phyloP scores from a whole-genome alignment of 805 yeast genomes.

The Scheffersomyces coipomensis region DNA sequence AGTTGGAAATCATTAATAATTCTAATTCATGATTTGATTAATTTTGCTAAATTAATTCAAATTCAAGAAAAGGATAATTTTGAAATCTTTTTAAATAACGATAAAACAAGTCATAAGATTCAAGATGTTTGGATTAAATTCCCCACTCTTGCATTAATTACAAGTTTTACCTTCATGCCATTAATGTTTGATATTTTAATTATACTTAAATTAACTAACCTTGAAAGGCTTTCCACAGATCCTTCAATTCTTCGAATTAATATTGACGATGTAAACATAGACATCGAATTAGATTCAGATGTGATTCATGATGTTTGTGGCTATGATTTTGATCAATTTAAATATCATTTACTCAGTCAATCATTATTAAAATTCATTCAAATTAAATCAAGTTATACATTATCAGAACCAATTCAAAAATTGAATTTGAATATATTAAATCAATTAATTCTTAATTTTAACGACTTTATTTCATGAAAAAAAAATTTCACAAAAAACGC shows the following conservation, averaged over 20 bases:
- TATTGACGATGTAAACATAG: background rate
- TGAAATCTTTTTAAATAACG: background rate
- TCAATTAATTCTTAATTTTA: background rate
- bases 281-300: background rate
- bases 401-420: background rate
- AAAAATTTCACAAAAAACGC: too few relatives aligned
- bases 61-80: background rate
- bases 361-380: background rate
- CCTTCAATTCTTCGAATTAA: too few relatives aligned
- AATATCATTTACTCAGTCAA: background rate
- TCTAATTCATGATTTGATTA: background rate
- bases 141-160: background rate
- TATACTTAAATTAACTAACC: background rate
- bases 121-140: background rate
- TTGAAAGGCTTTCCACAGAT: background rate
- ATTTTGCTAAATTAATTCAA: background rate
- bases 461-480: too few relatives aligned
- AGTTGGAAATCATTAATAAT: background rate
- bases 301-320: too few relatives aligned
- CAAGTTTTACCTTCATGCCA: background rate
- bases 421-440: background rate
- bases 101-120: background rate
- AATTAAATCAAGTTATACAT: background rate
- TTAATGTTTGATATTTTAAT: background rate
- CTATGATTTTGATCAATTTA: background rate